phyloP scores from a whole-genome alignment of 176 grass and related monocot species.

The Coix lacrymajobi region DNA sequence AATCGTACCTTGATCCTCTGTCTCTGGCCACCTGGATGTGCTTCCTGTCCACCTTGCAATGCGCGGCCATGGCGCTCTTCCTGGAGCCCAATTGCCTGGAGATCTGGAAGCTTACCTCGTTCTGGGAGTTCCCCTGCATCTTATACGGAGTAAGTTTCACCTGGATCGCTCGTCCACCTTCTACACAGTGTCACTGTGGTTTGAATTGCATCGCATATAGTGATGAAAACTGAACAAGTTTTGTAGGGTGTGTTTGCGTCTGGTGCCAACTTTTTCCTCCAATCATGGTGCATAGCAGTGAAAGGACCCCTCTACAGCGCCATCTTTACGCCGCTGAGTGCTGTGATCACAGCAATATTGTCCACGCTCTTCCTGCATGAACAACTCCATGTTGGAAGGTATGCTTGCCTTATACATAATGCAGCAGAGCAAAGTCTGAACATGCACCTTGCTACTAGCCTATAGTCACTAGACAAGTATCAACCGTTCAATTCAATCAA shows the following conservation, averaged over 20 bases:
- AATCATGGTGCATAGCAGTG: conserved; percentile 64
- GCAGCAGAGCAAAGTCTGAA: not conserved
- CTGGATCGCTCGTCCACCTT: not conserved
- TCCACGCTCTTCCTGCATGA: conserved; percentile 43
- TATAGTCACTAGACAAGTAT: not conserved
- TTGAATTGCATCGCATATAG: not conserved
- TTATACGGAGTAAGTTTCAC: conserved; percentile 50
- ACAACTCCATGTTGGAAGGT: conserved; percentile 62
- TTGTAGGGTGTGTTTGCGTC: conserved; percentile 65
- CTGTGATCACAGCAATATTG: conserved; percentile 45
- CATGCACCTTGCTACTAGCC: no score
- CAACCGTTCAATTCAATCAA: not conserved
- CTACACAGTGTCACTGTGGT: not conserved
- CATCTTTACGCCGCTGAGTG: conserved; percentile 56
- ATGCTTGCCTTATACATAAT: not conserved
- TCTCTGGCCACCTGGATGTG: conserved; percentile 65
- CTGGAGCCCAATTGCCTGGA: conserved; percentile 32
- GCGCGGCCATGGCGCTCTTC: conserved; percentile 36
- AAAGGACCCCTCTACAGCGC: conserved; percentile 62
- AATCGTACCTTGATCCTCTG: conserved; percentile 47
- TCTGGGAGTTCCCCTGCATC: conserved; percentile 55
- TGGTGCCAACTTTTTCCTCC: conserved; percentile 50
- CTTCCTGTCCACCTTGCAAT: conserved; percentile 63
- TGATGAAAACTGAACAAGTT: not conserved
- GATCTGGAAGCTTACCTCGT: conserved; percentile 50